phyloP scores from a whole-genome alignment of 176 grass and related monocot species.

The Zea mays region Zm-B73-REFERENCE-NAM-5.0 NC_050104.1:160330001-160330500 shows the following conservation, averaged over 20 bases:
- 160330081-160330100: too few relatives aligned
- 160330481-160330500: not conserved
- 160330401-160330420: slow-evolving; percentile 91
- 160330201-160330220: slow-evolving; percentile 69
- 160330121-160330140: too few relatives aligned
- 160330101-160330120: too few relatives aligned
- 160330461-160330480: slow-evolving; percentile 29
- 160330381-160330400: slow-evolving; percentile 87
- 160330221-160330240: slow-evolving; percentile 69
- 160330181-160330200: slow-evolving; percentile 63
- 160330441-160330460: slow-evolving; percentile 61
- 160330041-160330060: too few relatives aligned
- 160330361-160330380: slow-evolving; percentile 97
- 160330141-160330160: too few relatives aligned
- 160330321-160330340: slow-evolving; percentile 68
- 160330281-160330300: slow-evolving; percentile 70
- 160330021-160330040: too few relatives aligned
- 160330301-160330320: slow-evolving; percentile 46
- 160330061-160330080: too few relatives aligned
- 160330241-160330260: slow-evolving; percentile 47
- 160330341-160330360: slow-evolving; percentile 94
- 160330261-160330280: slow-evolving; percentile 70
- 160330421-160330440: slow-evolving; percentile 98
- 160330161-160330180: too few relatives aligned
- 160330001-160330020: too few relatives aligned